Conservation (phyloP, 345 rosid genomes). For the Dipteronia sinensis region DNA sequence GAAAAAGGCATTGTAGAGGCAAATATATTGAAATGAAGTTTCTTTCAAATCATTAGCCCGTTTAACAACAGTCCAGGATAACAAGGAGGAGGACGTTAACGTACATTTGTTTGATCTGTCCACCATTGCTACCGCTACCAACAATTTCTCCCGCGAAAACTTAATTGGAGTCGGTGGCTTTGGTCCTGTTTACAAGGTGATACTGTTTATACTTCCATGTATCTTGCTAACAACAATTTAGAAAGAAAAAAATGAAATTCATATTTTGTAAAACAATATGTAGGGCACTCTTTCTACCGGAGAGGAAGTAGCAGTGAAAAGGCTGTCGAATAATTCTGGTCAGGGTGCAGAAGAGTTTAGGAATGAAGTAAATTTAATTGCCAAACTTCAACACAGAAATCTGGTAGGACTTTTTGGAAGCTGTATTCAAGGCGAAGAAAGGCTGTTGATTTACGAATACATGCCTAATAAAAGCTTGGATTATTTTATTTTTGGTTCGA, state of each 20-base stretch:
- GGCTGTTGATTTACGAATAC: conserved; percentile 34
- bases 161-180: conserved; percentile 44
- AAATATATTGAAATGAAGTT: background rate
- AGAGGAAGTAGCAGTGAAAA: conserved; percentile 53
- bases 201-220: background rate
- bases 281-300: conserved; percentile 33
- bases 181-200: conserved; percentile 53
- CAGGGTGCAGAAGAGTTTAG: conserved; percentile 47
- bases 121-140: conserved; percentile 30
- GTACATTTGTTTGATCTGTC: conserved; percentile 28
- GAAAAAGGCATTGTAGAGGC: background rate
- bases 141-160: conserved; percentile 28
- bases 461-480: conserved; percentile 42
- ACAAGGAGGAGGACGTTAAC: conserved; percentile 19
- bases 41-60: background rate
- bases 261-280: background rate
- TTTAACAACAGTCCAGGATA: background rate
- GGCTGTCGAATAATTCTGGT: conserved; percentile 44
- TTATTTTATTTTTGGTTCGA: conserved; percentile 48
- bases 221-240: background rate
- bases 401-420: conserved; percentile 51
- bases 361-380: conserved; percentile 41
- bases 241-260: too few species aligned
- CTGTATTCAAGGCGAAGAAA: conserved; percentile 26
- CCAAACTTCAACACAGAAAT: conserved; percentile 58